These are phyloP conservation scores for Lagenidium sp. DNA, from an alignment of 352 stramenopile species.

Conservation along the genomic window DNA sequence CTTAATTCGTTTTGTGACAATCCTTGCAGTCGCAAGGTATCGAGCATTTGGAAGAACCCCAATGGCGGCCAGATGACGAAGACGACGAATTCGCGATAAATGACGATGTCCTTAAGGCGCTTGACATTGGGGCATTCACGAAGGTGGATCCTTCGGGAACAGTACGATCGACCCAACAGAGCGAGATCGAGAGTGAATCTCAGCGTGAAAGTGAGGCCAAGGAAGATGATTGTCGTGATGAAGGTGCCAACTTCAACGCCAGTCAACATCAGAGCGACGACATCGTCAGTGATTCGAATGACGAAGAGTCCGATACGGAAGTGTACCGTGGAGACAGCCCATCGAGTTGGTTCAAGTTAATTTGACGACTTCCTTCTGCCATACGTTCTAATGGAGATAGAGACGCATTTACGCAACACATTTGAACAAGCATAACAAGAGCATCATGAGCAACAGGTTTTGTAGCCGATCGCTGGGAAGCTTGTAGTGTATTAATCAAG, in stretches of 20 bases:
- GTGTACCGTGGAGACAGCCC: not conserved
- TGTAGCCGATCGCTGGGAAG: slow-evolving; percentile 30
- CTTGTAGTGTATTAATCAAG: slow-evolving; percentile 64
- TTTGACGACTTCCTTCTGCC: no score
- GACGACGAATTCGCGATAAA: slow-evolving; percentile 29
- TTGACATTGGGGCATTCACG: slow-evolving; percentile 30
- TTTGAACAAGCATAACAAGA: not conserved
- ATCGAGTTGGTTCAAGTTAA: no score
- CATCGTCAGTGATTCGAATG: slow-evolving; percentile 17
- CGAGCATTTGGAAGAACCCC: no score
- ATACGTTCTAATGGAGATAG: no score
- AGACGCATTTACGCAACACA: not conserved
- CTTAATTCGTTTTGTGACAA: no score
- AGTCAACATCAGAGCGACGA: slow-evolving; percentile 6
- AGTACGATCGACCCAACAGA: slow-evolving; percentile 54
- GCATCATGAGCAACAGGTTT: not conserved
- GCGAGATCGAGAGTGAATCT: slow-evolving; percentile 10
- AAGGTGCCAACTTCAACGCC: not conserved
- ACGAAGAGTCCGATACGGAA: slow-evolving; percentile 8
- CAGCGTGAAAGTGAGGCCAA: not conserved
- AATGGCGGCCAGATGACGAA: slow-evolving; percentile 9
- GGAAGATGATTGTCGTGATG: not conserved
- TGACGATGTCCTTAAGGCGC: slow-evolving; percentile 43
- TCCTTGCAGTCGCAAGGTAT: no score
- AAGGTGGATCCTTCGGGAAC: slow-evolving; percentile 31